These are phyloP conservation scores for Cladosporium sp. DNA, from an alignment of 2,329 filamentous ascomycete species.

Conservation along the genomic window DNA sequence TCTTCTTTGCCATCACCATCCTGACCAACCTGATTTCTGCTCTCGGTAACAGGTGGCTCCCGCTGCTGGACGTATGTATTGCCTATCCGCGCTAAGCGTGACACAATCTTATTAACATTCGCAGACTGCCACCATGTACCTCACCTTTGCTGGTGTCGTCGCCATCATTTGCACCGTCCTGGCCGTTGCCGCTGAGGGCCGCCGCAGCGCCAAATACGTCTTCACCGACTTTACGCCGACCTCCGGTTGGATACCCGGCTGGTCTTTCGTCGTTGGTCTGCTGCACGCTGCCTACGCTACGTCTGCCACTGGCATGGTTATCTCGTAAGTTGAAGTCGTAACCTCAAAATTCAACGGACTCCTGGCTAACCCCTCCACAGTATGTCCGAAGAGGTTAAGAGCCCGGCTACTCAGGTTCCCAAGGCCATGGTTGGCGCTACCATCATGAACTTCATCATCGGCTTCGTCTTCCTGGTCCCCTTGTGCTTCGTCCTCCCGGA, in stretches of 20 bases:
- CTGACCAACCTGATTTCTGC: constrained; percentile 47
- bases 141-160: constrained; percentile 66
- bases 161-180: constrained; percentile 58
- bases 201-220: constrained; percentile 56
- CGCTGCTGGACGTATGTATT: constrained; percentile 50
- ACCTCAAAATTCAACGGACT: constrained; percentile 22
- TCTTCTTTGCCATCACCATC: constrained; percentile 46
- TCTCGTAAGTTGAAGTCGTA: constrained; percentile 27
- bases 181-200: constrained; percentile 62
- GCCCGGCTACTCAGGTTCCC: constrained; percentile 61
- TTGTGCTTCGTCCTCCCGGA: constrained; percentile 64
- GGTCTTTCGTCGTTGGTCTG: constrained; percentile 68
- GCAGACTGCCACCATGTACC: constrained; percentile 61
- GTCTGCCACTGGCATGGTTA: constrained; percentile 73
- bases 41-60: constrained; percentile 48
- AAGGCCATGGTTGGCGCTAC: constrained; percentile 63
- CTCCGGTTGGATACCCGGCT: constrained; percentile 64
- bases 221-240: constrained; percentile 46
- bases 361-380: constrained; percentile 42
- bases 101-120: constrained; percentile 31
- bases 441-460: constrained; percentile 59
- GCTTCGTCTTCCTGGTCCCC: constrained; percentile 62
- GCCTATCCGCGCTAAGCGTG: too few relatives aligned
- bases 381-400: constrained; percentile 60
- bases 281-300: constrained; percentile 68